Evolutionary conservation across 2,329 filamentous ascomycete genomes (phyloP).

Genomic region (Tolypocladium ovalisporum): DNA sequence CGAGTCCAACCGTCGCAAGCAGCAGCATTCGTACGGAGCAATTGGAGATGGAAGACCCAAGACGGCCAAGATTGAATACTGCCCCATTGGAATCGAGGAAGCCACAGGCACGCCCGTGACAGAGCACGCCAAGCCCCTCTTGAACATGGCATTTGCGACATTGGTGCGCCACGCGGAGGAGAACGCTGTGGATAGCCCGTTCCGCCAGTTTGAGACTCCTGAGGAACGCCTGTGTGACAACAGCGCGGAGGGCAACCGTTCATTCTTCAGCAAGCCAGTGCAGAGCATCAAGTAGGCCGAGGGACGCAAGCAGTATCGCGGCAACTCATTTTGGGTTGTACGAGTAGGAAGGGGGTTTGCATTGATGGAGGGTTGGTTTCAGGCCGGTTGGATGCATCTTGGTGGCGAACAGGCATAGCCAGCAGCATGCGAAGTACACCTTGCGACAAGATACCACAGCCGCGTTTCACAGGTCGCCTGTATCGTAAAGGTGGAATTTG

Average conservation of each 20-base stretch:
- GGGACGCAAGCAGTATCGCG: neutral
- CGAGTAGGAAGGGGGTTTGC: neutral
- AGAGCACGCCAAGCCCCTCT: constrained; percentile 28
- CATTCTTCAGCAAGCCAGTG: neutral
- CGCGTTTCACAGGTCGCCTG: neutral
- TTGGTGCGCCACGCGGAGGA: constrained; percentile 8
- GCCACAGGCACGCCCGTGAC: constrained; percentile 24
- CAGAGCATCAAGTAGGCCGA: neutral
- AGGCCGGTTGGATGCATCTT: constrained; percentile 3
- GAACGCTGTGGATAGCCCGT: neutral
- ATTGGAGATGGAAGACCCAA: constrained; percentile 24
- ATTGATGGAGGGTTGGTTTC: constrained; percentile 1
- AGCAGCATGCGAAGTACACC: neutral
- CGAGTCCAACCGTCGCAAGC: constrained; percentile 17
- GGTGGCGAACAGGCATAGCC: neutral
- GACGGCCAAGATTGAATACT: constrained; percentile 13
- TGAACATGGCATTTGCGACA: constrained; percentile 28
- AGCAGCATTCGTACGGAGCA: constrained; percentile 21
- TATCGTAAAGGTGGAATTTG: neutral
- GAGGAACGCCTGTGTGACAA: neutral
- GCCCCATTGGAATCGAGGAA: constrained; percentile 22
- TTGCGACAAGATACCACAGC: constrained; percentile 1
- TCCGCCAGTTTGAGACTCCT: constrained; percentile 1
- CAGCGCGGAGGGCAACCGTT: neutral
- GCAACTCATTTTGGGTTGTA: neutral